Evolutionary conservation across 2,329 filamentous ascomycete genomes (phyloP).

Genomic region (Hymenoscyphus infarciens): DNA sequence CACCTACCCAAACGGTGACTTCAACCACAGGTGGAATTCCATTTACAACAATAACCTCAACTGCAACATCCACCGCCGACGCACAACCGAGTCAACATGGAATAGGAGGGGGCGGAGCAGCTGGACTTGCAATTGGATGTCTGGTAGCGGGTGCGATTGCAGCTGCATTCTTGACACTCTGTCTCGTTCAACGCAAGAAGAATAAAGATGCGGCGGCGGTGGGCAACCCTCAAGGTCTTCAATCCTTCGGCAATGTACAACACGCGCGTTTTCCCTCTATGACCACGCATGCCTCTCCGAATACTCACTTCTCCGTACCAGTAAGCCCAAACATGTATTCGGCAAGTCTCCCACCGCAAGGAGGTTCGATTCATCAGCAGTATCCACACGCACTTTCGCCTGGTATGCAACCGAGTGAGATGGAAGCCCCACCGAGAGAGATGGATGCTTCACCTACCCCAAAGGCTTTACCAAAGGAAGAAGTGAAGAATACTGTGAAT

Average conservation of each 20-base stretch:
- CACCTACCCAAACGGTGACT: background rate
- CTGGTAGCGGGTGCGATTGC: background rate
- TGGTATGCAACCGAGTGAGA: background rate
- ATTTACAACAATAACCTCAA: background rate
- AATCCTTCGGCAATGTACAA: background rate
- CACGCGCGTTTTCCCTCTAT: background rate
- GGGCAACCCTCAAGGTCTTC: background rate
- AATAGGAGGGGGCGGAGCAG: background rate
- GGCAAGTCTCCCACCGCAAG: background rate
- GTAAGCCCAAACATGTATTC: background rate
- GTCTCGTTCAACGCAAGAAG: background rate
- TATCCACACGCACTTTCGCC: background rate
- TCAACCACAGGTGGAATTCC: background rate
- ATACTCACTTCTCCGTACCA: background rate
- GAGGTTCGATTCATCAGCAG: background rate
- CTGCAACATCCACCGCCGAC: slow-evolving; percentile 7
- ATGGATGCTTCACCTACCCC: background rate
- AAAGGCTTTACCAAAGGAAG: background rate
- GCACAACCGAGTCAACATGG: background rate
- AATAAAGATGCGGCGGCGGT: background rate
- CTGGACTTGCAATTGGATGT: background rate
- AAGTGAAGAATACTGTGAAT: background rate
- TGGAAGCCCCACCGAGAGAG: background rate
- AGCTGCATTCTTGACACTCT: background rate
- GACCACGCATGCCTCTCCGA: background rate